Base-by-base conservation (phyloP, 2,329 filamentous ascomycete genomes). In the Pyricularia sp. region DNA sequence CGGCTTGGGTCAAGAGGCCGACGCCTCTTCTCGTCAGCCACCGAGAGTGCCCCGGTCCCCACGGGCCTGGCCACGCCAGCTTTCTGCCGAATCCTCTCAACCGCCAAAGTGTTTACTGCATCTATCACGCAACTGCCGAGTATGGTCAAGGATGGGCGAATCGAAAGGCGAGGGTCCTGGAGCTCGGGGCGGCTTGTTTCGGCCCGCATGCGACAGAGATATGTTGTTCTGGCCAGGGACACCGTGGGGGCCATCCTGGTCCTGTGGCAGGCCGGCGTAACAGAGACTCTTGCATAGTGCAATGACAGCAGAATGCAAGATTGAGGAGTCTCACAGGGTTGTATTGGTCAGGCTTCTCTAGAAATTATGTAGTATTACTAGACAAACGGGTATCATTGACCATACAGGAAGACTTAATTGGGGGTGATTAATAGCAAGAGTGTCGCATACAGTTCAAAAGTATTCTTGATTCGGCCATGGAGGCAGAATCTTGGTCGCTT, bases 21-120 rank as follows among this genome's bases (percentile, higher is more conserved):
- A 26, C 58, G n/a, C 58, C 58, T 5, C 10, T 61, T 23, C 25
- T 61, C 3, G 58, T 61, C 58, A 73, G 69, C 17, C 71, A 69
- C 4, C 50, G 33, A 33, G 59, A 55, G 14, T 69, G 28, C 42
- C 69, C 33, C 64, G 72, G 72, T 7, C 72, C 71, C 0, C 71
- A 71, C 55, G 72, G 71, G 14, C 72, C 72, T 0, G 72, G 72
- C 14, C 72, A 73, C 58, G 72, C 72, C 1, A 73, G 72, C 42
- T 70, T 73, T 31, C 9, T 73, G 28, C 70, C 68, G 23, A 72
- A 69, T 30, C 69, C 71, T 1, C 55, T 69, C 58, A 71, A 73
- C 28, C 66, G 68, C 26, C 70, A 61, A 23, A 61, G 70, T 5
- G 26, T 72, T 6, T 73, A 71, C 66, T 73, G 72, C 65, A 42